Base-by-base conservation (phyloP, 257 asterid genomes). In the Nicotiana tomentosiformis region DNA sequence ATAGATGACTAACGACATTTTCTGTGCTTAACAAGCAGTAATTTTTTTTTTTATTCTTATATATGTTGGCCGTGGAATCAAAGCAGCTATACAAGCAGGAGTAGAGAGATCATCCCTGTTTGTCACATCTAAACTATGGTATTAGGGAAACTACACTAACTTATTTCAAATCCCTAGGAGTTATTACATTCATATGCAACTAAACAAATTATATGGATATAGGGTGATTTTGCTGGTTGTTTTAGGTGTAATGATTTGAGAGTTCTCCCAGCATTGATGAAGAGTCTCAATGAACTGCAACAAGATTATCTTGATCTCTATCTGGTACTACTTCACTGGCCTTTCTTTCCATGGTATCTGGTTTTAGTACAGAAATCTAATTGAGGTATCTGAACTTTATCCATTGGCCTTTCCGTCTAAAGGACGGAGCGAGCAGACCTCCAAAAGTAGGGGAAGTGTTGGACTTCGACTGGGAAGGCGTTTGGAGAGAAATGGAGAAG, bases 401-500 rank as follows among this genome's bases (percentile, higher is more conserved):
- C 37, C 97, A 92, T 77, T 93, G 97, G 98, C 98, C 95, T 0
- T 92, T 91, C 33, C 88, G 85, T 39, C 86, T 94, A 61, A 90
- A 84, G 80, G 95, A 92, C 3, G 97, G 94, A 39, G 91, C 94
- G 0, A 90, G 87, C 32, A 64, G 89, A 77, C 95, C 97, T 14
- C 98, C 95, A 0, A 82, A 86, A 37, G 62, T 84, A 5, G 89
- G 94, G 74, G 96, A 91, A 11, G 89, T 93, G 3, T 11, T 89
- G 53, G 93, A 91, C 2, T 92, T 93, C 14, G 94, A 91, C 88
- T 90, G 88, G 91, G 90, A 92, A 90, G 93, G 93, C 5, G 93
- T 93, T 58, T 92, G 97, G 97, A 88, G 85, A 82, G 98, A 94
- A 78, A 94, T 91, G 97, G 97, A 94, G 90, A 91, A 83, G 56